Base-by-base conservation (phyloP, 495 filamentous ascomycete genomes). In the Penicillium salamii region DNA sequence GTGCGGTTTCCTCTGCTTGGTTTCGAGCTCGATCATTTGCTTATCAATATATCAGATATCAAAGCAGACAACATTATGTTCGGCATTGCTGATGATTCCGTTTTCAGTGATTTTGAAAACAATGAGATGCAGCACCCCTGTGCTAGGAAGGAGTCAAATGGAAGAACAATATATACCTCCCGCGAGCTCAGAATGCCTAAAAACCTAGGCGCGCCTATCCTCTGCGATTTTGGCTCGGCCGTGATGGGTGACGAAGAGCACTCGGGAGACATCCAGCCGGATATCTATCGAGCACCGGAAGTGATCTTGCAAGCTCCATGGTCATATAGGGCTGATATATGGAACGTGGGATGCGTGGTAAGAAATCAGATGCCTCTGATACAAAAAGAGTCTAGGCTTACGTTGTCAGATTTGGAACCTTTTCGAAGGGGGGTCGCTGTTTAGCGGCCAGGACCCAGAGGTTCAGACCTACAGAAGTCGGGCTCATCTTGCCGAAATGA, bases 261-360 rank as follows among this genome's bases (percentile, higher is more conserved):
- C 7, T 39, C 14, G 5, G 62, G 55, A 57, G 41, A 53, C 19
- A 57, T 70, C 45, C 63, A 67, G 55, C 72, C 70, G 13, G 29
- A 59, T 44, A 57, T 71, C 45, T 77, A 75, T 54, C 58, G 71
- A 47, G 67, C 71, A 28, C 74, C 74, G 5, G 72, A 77, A 36
- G 55, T 76, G 1, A 67, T 75, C 36, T 34, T 75, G 38, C 44
- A 61, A 43, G 61, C 54, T 38, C 55, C 53, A 42, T 77, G 74
- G 71, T 53, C 57, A 37, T 65, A 55, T 36, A 70, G 60, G 8
- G 54, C 72, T 23, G 71, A 77, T 59, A 67, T 77, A 49, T 76
- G 71, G 71, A 63, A 60, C 32, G 54, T 74, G 52, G 74, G 70
- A 39, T 60, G 68, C n/a, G 61, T 76, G 63, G 74, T 74, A 59